Base-by-base conservation (phyloP, 192 early-diverging fungal genomes). In the Thamnidium elegans region DNA sequence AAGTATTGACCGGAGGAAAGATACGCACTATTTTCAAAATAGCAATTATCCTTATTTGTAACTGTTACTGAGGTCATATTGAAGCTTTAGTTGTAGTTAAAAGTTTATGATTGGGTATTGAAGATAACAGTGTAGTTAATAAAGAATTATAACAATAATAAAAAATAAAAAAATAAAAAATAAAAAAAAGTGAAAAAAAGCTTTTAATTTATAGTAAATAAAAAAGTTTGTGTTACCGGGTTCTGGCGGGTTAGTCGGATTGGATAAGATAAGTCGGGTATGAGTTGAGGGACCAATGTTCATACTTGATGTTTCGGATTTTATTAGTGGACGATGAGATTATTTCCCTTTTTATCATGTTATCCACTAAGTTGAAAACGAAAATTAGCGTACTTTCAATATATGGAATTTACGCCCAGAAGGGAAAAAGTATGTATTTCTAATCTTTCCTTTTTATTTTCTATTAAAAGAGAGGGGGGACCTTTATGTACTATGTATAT, bases 241-340 rank as follows among this genome's bases (percentile, higher is more conserved):
- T 39, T 39, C 36, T 9, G 19, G 54, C 31, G 34, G 34, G 34
- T 13, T 32, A 56, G 32, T 34, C 55, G 19, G 55, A 56, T 56
- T 56, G 55, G 34, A 34, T 39, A 56, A 56, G 55, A 56, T 56
- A 56, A 56, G 53, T 15, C 53, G 53, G 31, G 55, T 56, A 56
- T 10, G 15, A 56, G 26, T 39, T 36, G 9, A 10, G 1, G 32
- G 17, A 56, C 55, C 55, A 56, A 56, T 56, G 55, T 17, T 17
- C 7, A 7, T 39, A 39, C 36, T 39, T 39, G n/a, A 34, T 55
- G 54, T 55, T 55, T 55, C 54, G 54, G 54, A 34, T 55, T 56
- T 10, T 15, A 19, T 56, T 36, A 56, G 30, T 56, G 31, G 14
- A n/a, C 9, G 54, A 55, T 55, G 17, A 54, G n/a, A 31, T 54